Conservation (phyloP, 805 yeast species). For the Scheffersomyces coipomensis region DNA sequence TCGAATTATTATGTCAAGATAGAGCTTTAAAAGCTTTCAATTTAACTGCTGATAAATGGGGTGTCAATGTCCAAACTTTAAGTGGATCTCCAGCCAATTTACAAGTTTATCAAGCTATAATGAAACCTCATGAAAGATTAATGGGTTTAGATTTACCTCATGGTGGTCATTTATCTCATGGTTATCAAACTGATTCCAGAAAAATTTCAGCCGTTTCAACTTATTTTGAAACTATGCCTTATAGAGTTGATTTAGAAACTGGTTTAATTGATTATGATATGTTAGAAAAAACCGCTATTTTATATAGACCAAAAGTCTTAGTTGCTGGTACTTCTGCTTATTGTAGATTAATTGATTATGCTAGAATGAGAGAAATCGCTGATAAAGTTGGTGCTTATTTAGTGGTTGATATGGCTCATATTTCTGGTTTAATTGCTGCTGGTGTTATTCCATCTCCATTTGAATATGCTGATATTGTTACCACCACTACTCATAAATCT, state of each 20-base stretch:
- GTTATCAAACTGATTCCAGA: slow-evolving; percentile 87
- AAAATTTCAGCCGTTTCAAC: slow-evolving; percentile 91
- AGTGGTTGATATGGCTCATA: slow-evolving; percentile 96
- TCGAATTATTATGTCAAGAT: slow-evolving; percentile 85
- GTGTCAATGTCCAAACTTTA: slow-evolving; percentile 93
- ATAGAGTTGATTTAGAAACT: slow-evolving; percentile 80
- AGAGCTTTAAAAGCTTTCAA: slow-evolving; percentile 86
- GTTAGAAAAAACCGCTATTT: slow-evolving; percentile 74
- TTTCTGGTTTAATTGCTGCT: slow-evolving; percentile 93
- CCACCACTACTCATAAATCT: slow-evolving; percentile 97
- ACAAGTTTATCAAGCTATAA: slow-evolving; percentile 84
- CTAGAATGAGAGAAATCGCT: slow-evolving; percentile 86
- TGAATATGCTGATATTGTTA: slow-evolving; percentile 90
- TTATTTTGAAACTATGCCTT: slow-evolving; percentile 97
- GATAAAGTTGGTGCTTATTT: slow-evolving; percentile 92
- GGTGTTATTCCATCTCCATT: slow-evolving; percentile 93
- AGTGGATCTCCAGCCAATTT: slow-evolving; percentile 97
- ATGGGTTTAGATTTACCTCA: slow-evolving; percentile 99
- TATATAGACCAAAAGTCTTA: slow-evolving; percentile 91
- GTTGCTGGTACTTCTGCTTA: slow-evolving; percentile 98
- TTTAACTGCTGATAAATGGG: slow-evolving; percentile 83
- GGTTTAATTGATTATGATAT: slow-evolving; percentile 92
- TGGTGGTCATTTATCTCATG: slow-evolving; percentile 97
- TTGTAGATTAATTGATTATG: slow-evolving; percentile 86
- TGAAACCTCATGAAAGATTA: slow-evolving; percentile 87